These are phyloP conservation scores for Phaeophleospora eucalypticola DNA, from an alignment of 2,329 filamentous ascomycete species.

Conservation along the genomic window DNA sequence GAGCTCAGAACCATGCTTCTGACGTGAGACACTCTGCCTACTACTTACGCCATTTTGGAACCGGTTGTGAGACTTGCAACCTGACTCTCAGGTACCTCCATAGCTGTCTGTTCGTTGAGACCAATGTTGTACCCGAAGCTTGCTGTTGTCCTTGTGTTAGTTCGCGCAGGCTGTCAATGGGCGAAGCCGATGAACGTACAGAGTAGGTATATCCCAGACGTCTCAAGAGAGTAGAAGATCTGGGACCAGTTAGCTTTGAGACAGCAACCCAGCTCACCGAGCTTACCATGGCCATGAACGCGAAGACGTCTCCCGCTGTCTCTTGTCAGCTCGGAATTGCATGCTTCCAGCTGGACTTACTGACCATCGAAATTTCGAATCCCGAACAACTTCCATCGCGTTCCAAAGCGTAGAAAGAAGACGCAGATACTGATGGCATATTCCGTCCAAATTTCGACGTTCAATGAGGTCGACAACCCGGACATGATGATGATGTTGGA, in stretches of 20 bases:
- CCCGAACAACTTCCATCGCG: conserved; percentile 14
- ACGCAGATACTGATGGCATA: conserved; percentile 13
- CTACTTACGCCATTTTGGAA: conserved; percentile 28
- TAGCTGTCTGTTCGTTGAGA: conserved; percentile 25
- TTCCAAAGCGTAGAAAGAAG: conserved; percentile 12
- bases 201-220: conserved; percentile 16
- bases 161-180: not conserved
- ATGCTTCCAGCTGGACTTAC: not conserved
- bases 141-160: no score
- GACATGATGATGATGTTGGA: not conserved
- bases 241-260: not conserved
- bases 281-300: conserved; percentile 12
- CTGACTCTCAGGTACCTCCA: conserved; percentile 26
- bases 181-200: conserved; percentile 5
- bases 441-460: conserved; percentile 12
- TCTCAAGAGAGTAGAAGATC: conserved; percentile 16
- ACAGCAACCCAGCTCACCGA: no score
- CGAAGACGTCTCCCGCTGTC: conserved; percentile 13
- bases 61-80: conserved; percentile 25
- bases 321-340: not conserved
- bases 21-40: no score
- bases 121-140: conserved; percentile 32
- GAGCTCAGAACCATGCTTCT: no score
- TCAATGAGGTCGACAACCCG: not conserved
- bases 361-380: conserved; percentile 11